A percentile compares a stretch with the other conserved stretches of the same genome.
These are phyloP conservation scores for Saccharomyces hybrid DNA, from an alignment of 1,139 yeast genomes.

Conservation along the genomic window DNA sequence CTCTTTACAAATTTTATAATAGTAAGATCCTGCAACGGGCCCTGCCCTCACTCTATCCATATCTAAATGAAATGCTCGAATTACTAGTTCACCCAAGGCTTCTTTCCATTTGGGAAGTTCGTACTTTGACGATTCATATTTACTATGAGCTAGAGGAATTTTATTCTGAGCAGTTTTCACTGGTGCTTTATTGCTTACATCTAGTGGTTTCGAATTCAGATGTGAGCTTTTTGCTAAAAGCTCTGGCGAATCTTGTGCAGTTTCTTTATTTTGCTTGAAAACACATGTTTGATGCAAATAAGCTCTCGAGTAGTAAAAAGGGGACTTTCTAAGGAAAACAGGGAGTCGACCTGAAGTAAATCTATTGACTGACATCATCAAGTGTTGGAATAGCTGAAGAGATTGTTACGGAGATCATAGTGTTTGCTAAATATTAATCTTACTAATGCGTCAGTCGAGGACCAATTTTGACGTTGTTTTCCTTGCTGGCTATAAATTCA, in stretches of 20 bases:
- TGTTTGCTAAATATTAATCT: neutral
- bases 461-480: neutral
- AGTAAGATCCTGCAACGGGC: constrained; percentile 84
- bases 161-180: neutral
- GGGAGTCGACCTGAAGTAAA: neutral
- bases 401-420: neutral
- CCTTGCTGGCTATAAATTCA: neutral
- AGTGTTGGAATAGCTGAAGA: neutral
- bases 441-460: neutral
- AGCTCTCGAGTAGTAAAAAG: constrained; percentile 3
- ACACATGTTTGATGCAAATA: constrained; percentile 4
- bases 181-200: constrained; percentile 7
- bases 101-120: constrained; percentile 64
- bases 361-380: neutral
- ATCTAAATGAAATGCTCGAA: constrained; percentile 64
- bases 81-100: constrained; percentile 62
- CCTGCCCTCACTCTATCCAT: constrained; percentile 93
- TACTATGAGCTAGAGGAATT: constrained; percentile 38
- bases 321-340: neutral
- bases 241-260: constrained; percentile 17
- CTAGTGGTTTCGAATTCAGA: constrained; percentile 15
- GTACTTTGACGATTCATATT: constrained; percentile 52
- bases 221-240: constrained; percentile 16
- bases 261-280: constrained; percentile 4
- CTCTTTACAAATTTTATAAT: constrained; percentile 77